Conservation (phyloP, 176 grass and related monocot species). For the Phyllostachys edulis region DNA sequence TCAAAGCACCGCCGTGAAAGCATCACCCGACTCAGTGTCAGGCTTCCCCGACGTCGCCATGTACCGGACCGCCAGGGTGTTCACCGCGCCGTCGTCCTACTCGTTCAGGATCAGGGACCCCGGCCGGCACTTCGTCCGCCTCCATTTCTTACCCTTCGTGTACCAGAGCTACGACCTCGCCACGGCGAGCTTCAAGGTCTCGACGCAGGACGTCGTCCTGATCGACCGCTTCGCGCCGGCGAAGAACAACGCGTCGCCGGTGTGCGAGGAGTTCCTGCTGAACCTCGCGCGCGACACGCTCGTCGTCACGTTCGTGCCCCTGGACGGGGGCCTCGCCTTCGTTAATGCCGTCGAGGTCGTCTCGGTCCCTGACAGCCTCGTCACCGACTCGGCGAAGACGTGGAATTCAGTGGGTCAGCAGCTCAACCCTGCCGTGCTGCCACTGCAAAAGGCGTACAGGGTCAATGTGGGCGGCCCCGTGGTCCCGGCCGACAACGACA, state of each 20-base stretch:
- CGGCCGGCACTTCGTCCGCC: constrained; percentile 77
- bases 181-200: constrained; percentile 57
- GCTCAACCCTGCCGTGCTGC: constrained; percentile 20
- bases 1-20: constrained; percentile 32
- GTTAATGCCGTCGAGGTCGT: constrained; percentile 81
- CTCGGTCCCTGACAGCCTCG: constrained; percentile 55
- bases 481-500: constrained; percentile 46
- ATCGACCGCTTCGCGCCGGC: constrained; percentile 37
- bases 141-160: constrained; percentile 72
- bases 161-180: constrained; percentile 47
- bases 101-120: constrained; percentile 52
- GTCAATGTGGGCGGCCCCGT: constrained; percentile 63
- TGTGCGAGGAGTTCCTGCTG: constrained; percentile 56
- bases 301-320: constrained; percentile 67
- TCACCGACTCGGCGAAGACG: neutral
- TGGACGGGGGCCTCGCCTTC: constrained; percentile 55
- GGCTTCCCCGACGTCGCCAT: constrained; percentile 25
- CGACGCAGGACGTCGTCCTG: constrained; percentile 77
- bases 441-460: constrained; percentile 52
- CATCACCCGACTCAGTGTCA: constrained; percentile 12
- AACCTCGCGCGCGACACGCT: constrained; percentile 50
- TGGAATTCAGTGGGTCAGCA: neutral
- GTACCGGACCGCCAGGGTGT: constrained; percentile 67
- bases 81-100: constrained; percentile 71
- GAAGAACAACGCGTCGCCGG: constrained; percentile 5